phyloP scores from a whole-genome alignment of 306 rosid genomes.

The Lathyrus tuberosus region DNA sequence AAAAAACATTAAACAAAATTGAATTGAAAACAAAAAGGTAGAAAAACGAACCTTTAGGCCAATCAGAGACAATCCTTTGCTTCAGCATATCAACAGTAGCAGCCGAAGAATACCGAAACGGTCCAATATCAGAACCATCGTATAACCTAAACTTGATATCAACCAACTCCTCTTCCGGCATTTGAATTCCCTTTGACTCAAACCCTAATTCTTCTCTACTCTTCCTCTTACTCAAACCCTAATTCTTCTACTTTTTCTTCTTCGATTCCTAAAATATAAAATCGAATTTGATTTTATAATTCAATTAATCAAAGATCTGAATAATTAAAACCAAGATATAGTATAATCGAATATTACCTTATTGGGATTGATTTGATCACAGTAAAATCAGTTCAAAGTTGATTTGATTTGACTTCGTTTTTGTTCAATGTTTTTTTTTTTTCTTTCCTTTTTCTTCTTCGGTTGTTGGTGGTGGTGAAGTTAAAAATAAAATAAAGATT shows the following conservation, averaged over 20 bases:
- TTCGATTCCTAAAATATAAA: conserved; percentile 36
- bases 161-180: conserved; percentile 89
- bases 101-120: conserved; percentile 79
- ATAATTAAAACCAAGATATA: not conserved
- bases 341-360: conserved; percentile 16
- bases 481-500: not conserved
- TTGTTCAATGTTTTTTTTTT: not conserved
- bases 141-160: conserved; percentile 83
- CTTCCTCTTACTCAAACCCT: conserved; percentile 1
- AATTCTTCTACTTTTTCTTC: not conserved
- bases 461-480: conserved; percentile 34
- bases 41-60: conserved; percentile 76
- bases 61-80: conserved; percentile 87
- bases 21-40: not conserved
- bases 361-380: conserved; percentile 20
- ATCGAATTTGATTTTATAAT: conserved; percentile 17
- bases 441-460: not conserved
- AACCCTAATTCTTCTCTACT: conserved; percentile 31
- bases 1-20: not conserved
- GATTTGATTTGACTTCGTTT: conserved; percentile 30
- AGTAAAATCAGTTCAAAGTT: conserved; percentile 1
- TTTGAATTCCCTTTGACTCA: conserved; percentile 45
- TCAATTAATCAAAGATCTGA: conserved; percentile 34
- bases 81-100: conserved; percentile 87
- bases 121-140: conserved; percentile 88